Base-by-base conservation (phyloP, 2,329 filamentous ascomycete species). In the Neonectria hederae region DNA sequence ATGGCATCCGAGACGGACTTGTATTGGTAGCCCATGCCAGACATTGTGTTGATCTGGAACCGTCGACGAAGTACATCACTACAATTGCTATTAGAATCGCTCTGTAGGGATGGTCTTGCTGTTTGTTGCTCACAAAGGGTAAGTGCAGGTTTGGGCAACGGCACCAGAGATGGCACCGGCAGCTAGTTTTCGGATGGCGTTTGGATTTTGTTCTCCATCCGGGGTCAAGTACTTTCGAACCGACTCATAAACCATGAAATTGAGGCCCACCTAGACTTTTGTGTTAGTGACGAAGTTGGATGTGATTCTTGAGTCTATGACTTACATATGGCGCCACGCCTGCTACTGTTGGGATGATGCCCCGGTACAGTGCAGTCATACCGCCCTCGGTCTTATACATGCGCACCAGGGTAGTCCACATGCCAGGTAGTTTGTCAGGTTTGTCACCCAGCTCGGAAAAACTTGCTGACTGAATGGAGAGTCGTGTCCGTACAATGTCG, bases 1-100 rank as follows among this genome's bases (percentile, higher is more conserved):
- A 99, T 83, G 4, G 96, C 96, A 76, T 97, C 93, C 66, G 88
- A 85, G 46, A 99, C 90, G 7, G 90, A 91, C 74, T 92, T 94
- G 83, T 99, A 99, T 77, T 95, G 89, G 80, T 97, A 98, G 54
- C 96, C 96, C 90, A 99, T 95, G 55, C 96, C 96, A 52, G 92
- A 93, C 96, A 99, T 99, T 58, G 96, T 97, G 81, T 99, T 99
- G 82, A 99, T 96, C 77, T 99, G 96, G 78, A 99, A 99, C 54
- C 96, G 89, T 65, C 96, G 90, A 32, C 96, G 92, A 59, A 99
- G 85, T 2, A 99, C 95, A 76, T 97, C 94, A 77, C 93, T 96
- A 9, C 14, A 49, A 42, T 19, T 22, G 4, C 13, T 19, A 54
- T 67, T 13, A 52, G 5, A n/a, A 49, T 5, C n/a, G 65, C 77